Percentiles rank a stretch among this genome's conserved stretches.
These are phyloP conservation scores for Neophaeococcomyces aloes DNA, from an alignment of 2,329 filamentous ascomycete species.

Conservation along the genomic window DNA sequence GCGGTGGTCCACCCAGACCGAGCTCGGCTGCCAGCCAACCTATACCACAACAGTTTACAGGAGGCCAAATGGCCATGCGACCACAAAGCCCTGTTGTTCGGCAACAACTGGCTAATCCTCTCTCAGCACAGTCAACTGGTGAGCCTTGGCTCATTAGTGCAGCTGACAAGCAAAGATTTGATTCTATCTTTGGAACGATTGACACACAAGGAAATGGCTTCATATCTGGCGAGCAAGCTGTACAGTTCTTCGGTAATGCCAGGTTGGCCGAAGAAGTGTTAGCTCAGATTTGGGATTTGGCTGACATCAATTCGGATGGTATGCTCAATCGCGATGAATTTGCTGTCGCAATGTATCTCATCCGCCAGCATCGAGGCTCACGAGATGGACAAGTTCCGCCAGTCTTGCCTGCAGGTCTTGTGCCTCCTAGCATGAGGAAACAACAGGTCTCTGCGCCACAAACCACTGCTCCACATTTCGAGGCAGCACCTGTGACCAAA, in stretches of 20 bases:
- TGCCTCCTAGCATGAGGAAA: constrained; percentile 75
- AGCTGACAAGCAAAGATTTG: constrained; percentile 77
- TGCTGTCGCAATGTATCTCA: constrained; percentile 93
- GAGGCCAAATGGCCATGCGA: constrained; percentile 38
- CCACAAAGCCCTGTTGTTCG: constrained; percentile 51
- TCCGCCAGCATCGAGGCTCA: constrained; percentile 74
- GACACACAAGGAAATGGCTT: constrained; percentile 71
- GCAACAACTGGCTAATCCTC: constrained; percentile 39
- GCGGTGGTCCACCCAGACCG: constrained; percentile 38
- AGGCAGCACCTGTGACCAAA: constrained; percentile 34
- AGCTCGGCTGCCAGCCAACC: constrained; percentile 59
- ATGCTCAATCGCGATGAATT: constrained; percentile 82
- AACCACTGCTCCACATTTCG: constrained; percentile 36
- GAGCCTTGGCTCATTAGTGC: constrained; percentile 74
- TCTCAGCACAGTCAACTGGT: constrained; percentile 46
- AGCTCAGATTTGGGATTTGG: constrained; percentile 93
- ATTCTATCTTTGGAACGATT: constrained; percentile 71
- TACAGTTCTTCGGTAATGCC: constrained; percentile 87
- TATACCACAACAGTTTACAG: constrained; percentile 56
- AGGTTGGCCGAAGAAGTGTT: constrained; percentile 77
- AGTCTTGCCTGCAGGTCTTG: constrained; percentile 65
- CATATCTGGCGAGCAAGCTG: constrained; percentile 89
- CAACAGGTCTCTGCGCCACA: constrained; percentile 32
- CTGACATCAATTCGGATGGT: constrained; percentile 85
- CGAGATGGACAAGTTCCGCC: constrained; percentile 58